phyloP scores from a whole-genome alignment of 139 green algal genomes.

The Closterium sp. region DNA sequence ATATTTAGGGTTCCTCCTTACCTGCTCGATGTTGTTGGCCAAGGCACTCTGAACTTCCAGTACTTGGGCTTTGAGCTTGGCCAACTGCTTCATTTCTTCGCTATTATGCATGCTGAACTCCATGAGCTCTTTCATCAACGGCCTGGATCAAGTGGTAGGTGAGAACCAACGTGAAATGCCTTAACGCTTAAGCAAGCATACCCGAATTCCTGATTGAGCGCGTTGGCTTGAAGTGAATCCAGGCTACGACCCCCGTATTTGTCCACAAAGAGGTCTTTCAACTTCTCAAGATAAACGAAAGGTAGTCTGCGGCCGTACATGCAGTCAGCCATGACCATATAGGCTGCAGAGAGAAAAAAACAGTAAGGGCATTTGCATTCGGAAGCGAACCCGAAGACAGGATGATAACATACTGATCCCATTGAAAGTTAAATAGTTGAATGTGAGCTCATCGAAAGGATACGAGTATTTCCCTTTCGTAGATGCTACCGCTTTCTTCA shows the following conservation, averaged over 20 bases:
- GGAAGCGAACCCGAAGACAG: not conserved
- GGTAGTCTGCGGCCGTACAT: not conserved
- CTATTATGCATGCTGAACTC: not conserved
- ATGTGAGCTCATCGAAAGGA: not conserved
- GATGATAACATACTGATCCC: not conserved
- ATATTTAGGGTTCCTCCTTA: not conserved
- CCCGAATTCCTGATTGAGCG: not conserved
- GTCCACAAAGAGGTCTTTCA: not conserved
- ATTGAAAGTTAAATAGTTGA: not conserved
- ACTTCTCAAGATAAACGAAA: not conserved
- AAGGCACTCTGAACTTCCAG: not conserved
- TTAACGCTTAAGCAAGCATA: not conserved
- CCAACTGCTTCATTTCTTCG: not conserved
- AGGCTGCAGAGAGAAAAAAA: not conserved
- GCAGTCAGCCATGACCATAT: not conserved
- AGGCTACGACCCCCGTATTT: not conserved
- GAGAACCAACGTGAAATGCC: not conserved
- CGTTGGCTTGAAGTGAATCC: not conserved
- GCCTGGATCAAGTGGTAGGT: not conserved
- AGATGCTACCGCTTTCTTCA: not conserved
- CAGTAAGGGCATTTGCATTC: not conserved
- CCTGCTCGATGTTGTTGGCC: not conserved
- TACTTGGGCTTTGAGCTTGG: not conserved
- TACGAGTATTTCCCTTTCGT: not conserved
- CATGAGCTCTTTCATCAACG: not conserved